A percentile compares a stretch with the other conserved stretches of the same genome.
These are phyloP conservation scores for Sequoiadendron giganteum DNA, from an alignment of 75 land plant species.

Conservation along the genomic window DNA sequence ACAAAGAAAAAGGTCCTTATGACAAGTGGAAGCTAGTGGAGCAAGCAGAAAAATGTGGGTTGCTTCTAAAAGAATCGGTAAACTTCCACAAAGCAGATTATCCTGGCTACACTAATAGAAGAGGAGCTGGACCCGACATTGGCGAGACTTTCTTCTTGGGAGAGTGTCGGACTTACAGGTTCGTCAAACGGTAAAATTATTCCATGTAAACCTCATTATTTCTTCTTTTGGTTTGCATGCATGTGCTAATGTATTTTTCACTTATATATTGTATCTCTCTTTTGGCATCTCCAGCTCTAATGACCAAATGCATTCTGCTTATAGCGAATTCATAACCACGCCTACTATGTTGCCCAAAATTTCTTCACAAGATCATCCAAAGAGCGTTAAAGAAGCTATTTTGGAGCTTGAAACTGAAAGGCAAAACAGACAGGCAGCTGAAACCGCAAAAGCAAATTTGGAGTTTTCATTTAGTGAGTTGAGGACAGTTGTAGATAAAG, in stretches of 20 bases:
- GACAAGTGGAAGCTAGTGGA: conserved; percentile 40
- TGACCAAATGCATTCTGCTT: too few species aligned
- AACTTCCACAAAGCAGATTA: conserved; percentile 35
- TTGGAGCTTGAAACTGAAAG: background rate
- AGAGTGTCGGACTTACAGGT: background rate
- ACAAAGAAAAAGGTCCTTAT: conserved; percentile 30
- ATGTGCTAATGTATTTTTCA: background rate
- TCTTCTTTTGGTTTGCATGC: background rate
- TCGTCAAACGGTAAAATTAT: background rate
- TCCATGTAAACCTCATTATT: background rate
- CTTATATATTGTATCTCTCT: background rate
- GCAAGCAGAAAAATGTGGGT: conserved; percentile 16
- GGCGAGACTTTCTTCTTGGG: background rate
- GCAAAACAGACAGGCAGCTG: too few species aligned
- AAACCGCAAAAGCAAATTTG: too few species aligned
- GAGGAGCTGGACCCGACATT: conserved; percentile 30
- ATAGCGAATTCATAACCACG: conserved; percentile 19
- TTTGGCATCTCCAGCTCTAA: background rate
- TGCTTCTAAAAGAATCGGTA: conserved; percentile 15
- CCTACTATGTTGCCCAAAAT: background rate
- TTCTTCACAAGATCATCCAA: background rate
- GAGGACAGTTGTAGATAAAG: background rate
- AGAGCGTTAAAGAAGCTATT: conserved; percentile 28
- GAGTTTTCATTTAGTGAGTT: too few species aligned
- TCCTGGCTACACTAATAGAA: conserved; percentile 46